phyloP scores from a whole-genome alignment of 108 stramenopile species.

The Cylindrotheca closterium region DNA sequence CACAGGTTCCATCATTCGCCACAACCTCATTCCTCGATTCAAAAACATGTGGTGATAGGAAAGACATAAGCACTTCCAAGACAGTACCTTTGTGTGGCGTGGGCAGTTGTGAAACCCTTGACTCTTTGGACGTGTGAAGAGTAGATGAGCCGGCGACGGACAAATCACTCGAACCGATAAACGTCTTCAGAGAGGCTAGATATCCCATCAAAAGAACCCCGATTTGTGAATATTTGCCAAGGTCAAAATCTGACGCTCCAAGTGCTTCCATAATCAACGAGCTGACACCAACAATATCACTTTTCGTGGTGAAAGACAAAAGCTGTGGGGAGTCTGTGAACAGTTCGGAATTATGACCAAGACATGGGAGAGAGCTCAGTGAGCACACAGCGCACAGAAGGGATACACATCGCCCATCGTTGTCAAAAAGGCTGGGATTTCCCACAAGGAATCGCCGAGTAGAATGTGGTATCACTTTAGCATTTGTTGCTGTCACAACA shows the following conservation, averaged over 20 bases:
- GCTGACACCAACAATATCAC: conserved; percentile 14
- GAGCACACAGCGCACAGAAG: conserved; percentile 25
- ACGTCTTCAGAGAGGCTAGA: conserved; percentile 26
- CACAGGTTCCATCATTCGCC: neutral
- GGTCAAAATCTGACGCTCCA: conserved; percentile 1
- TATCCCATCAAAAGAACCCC: conserved; percentile 28
- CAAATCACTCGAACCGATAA: neutral
- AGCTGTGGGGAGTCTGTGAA: conserved; percentile 25
- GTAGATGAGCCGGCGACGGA: neutral
- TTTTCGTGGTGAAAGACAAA: neutral
- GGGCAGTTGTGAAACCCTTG: conserved; percentile 10
- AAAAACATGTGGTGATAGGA: conserved; percentile 1
- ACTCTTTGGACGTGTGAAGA: neutral
- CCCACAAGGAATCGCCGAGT: conserved; percentile 23
- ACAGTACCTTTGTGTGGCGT: conserved; percentile 25
- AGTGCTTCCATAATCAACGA: conserved; percentile 15
- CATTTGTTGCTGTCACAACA: conserved; percentile 28
- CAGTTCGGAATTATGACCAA: conserved; percentile 9
- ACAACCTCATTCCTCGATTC: neutral
- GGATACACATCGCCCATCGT: conserved; percentile 19
- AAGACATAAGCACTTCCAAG: conserved; percentile 26
- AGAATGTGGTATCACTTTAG: conserved; percentile 14
- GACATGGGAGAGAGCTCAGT: conserved; percentile 26
- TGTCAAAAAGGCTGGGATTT: conserved; percentile 24
- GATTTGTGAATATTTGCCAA: conserved; percentile 21